Evolutionary conservation across 2,329 filamentous ascomycete species (phyloP).

Genomic region (Diplodia scrobiculata): DNA sequence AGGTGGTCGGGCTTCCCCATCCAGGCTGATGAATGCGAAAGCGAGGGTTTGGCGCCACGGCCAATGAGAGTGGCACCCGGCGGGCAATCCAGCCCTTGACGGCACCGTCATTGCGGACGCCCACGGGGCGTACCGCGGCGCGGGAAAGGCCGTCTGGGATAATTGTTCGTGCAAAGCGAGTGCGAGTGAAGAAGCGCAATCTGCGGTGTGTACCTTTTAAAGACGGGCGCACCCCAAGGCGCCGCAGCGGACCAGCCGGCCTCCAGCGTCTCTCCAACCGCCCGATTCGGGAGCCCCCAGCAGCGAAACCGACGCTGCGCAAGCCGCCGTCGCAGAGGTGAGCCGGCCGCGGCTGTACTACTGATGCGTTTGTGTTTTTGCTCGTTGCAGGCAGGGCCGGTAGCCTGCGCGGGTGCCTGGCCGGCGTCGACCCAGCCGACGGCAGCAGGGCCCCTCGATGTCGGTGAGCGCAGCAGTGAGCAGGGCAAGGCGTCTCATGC

Average conservation of each 20-base stretch:
- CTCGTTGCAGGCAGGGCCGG: conserved; percentile 4
- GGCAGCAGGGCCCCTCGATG: not conserved
- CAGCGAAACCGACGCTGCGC: not conserved
- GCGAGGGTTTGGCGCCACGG: not conserved
- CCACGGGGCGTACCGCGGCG: conserved; percentile 26
- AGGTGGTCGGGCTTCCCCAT: conserved; percentile 19
- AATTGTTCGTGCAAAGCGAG: conserved; percentile 20
- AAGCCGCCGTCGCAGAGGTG: not conserved
- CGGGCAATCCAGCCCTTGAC: conserved; percentile 13
- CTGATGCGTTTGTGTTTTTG: not conserved
- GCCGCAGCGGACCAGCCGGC: conserved; percentile 2
- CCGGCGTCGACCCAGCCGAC: not conserved
- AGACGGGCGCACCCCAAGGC: conserved; percentile 12
- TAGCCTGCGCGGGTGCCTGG: conserved; percentile 14
- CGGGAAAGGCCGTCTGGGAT: conserved; percentile 25
- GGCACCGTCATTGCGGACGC: conserved; percentile 19
- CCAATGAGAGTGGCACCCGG: conserved; percentile 15
- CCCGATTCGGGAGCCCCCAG: not conserved
- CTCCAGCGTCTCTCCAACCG: conserved; percentile 17
- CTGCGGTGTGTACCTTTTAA: conserved; percentile 20
- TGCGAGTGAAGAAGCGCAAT: conserved; percentile 13
- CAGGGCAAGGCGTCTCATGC: conserved; percentile 4
- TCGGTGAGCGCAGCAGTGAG: conserved; percentile 2
- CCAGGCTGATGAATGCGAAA: conserved; percentile 14
- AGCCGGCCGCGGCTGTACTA: conserved; percentile 11